Evolutionary conservation across 768 basidiomycete genomes (phyloP), one percentile per base, ranked within the genome.

Genomic region (Auricularia auricula-judae): DNA sequence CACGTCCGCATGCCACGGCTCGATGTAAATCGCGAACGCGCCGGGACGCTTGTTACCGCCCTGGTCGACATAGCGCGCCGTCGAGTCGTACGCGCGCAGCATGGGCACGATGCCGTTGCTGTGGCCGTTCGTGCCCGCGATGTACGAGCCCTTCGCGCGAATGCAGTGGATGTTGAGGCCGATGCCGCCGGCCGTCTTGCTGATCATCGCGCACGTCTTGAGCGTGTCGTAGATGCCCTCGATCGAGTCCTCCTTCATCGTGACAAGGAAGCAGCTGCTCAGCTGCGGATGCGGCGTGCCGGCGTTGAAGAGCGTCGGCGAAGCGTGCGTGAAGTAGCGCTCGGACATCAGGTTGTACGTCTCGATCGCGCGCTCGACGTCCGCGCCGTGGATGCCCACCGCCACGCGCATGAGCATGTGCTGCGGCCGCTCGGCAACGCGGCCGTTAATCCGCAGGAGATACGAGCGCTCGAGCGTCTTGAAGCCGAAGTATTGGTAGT

Each of bases 391-490:
- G 64, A 99, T 94, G 43, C 96, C 96, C 58, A 98, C 93, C 58
- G 97, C 92, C 64, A 99, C 97, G 75, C 97, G 94, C 97, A 99
- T 98, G 74, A 98, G 88, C 86, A 98, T 91, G 75, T 98, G 97
- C 71, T 98, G 97, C 36, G 97, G 97, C 43, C 97, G 87, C 75
- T 99, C 97, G 51, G 94, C 95, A 56, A 96, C 92, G 66, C 91
- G 90, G 51, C 93, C 93, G 72, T 96, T 85, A 76, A 98, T 86
- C 64, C 94, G 87, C 51, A 99, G 87, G 5, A 98, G 86, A 76
- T 99, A 99, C 1, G 95, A 98, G 36, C 95, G 89, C 76, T 99
- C 97, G 39, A 99, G 86, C 2, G 97, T 99, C 77, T 99, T 99
- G 86, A 98, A 98, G 18, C 97, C 97, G 72, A 99, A 99, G 47